phyloP scores from a whole-genome alignment of 1,284 basidiomycete species.

The Cryptococcus sp. region DNA sequence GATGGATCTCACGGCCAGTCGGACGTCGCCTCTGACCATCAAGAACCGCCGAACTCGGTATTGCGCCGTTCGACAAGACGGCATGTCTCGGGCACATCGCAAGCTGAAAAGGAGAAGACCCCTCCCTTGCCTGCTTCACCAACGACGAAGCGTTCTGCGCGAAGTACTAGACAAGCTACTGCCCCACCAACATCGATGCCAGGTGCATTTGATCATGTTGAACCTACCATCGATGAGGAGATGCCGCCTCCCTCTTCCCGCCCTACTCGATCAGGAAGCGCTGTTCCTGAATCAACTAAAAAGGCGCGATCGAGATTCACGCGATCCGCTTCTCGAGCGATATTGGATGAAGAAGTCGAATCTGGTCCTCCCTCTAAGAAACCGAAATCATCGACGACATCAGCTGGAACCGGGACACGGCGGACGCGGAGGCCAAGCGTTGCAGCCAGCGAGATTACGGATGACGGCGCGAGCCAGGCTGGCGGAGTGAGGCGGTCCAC shows the following conservation, averaged over 20 bases:
- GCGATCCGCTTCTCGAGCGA: slow-evolving; percentile 35
- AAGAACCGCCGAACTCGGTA: slow-evolving; percentile 9
- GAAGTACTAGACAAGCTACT: not conserved
- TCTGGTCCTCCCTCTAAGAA: slow-evolving; percentile 10
- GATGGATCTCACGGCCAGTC: not conserved
- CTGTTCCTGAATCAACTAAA: slow-evolving; percentile 10
- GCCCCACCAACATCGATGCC: slow-evolving; percentile 15
- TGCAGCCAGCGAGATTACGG: slow-evolving; percentile 26
- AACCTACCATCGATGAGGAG: slow-evolving; percentile 6
- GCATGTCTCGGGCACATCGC: slow-evolving; percentile 3
- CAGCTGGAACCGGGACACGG: slow-evolving; percentile 7
- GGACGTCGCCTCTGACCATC: not conserved
- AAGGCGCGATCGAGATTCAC: slow-evolving; percentile 26
- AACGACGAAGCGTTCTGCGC: not conserved
- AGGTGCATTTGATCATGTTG: slow-evolving; percentile 13
- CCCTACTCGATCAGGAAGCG: slow-evolving; percentile 4
- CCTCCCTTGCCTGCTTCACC: slow-evolving; percentile 3
- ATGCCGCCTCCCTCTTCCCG: slow-evolving; percentile 16
- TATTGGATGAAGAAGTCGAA: slow-evolving; percentile 32
- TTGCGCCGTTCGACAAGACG: slow-evolving; percentile 5
- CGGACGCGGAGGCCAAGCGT: slow-evolving; percentile 19
- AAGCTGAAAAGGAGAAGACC: not conserved
- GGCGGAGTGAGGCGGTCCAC: slow-evolving; percentile 24
- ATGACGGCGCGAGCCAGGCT: slow-evolving; percentile 12
- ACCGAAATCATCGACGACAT: slow-evolving; percentile 5